Percentiles rank a stretch among this genome's conserved stretches.
Conservation (phyloP, 73 alveolate species). For the Stentor roeselii region DNA sequence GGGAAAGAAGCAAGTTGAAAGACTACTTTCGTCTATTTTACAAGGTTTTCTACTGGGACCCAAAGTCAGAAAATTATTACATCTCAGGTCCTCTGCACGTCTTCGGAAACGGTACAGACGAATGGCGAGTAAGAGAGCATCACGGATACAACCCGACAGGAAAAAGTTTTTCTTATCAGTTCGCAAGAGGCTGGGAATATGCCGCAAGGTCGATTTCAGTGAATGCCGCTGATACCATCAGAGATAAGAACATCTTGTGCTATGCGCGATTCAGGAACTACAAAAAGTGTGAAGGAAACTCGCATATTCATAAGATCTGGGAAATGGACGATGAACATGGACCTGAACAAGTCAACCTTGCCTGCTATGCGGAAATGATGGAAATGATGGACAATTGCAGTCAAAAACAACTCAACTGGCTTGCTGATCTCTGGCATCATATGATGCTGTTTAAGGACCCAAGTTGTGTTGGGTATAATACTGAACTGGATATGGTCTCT, state of each 20-base stretch:
- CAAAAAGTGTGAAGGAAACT: slow-evolving; percentile 28
- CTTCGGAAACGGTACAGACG: slow-evolving; percentile 12
- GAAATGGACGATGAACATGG: slow-evolving; percentile 8
- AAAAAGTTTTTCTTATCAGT: not conserved
- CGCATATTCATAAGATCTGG: not conserved
- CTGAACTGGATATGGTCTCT: slow-evolving; percentile 10
- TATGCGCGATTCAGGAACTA: slow-evolving; percentile 2
- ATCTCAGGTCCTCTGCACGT: slow-evolving; percentile 17
- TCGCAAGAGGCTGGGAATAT: not conserved
- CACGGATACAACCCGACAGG: slow-evolving; percentile 28
- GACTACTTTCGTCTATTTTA: slow-evolving; percentile 57
- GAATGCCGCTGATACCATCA: not conserved
- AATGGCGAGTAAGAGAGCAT: slow-evolving; percentile 14
- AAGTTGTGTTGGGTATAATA: not conserved
- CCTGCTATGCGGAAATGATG: slow-evolving; percentile 25
- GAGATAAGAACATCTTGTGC: slow-evolving; percentile 26
- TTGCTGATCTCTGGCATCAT: slow-evolving; percentile 30
- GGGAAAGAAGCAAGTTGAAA: slow-evolving; percentile 61
- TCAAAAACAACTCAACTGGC: slow-evolving; percentile 13
- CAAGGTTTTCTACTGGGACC: slow-evolving; percentile 51
- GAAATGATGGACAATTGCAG: slow-evolving; percentile 25
- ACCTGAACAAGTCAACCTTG: not conserved
- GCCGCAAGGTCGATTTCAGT: slow-evolving; percentile 17
- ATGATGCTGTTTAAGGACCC: not conserved
- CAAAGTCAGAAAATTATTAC: slow-evolving; percentile 37